phyloP scores from a whole-genome alignment of 108 stramenopile species.

The Skeletonema potamos region DNA sequence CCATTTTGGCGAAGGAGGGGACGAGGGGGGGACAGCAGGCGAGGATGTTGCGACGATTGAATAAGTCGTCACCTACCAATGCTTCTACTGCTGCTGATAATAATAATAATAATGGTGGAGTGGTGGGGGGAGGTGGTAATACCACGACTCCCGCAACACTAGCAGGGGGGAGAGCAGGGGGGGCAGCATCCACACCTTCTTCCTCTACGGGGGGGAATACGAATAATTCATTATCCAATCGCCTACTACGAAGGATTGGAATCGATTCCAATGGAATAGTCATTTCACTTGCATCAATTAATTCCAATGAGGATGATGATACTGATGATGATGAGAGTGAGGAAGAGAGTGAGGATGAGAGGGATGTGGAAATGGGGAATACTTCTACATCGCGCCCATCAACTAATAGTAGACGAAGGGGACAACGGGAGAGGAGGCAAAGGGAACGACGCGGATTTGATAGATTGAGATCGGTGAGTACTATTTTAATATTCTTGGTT shows the following conservation, averaged over 20 bases:
- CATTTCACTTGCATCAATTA: slow-evolving; percentile 1
- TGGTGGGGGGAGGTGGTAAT: slow-evolving; percentile 1
- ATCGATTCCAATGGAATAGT: slow-evolving; percentile 57
- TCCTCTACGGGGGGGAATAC: neutral
- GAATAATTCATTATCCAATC: neutral
- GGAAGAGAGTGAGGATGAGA: neutral
- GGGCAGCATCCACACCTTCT: too few species aligned
- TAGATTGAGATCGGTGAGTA: slow-evolving; percentile 62
- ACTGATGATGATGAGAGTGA: slow-evolving; percentile 34
- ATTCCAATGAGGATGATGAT: slow-evolving; percentile 16
- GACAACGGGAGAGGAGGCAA: slow-evolving; percentile 25
- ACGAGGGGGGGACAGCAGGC: slow-evolving; percentile 40
- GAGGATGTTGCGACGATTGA: slow-evolving; percentile 16
- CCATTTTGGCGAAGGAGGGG: slow-evolving; percentile 60
- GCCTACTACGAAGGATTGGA: slow-evolving; percentile 49
- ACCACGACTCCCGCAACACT: neutral
- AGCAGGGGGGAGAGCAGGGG: slow-evolving; percentile 1
- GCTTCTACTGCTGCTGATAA: neutral
- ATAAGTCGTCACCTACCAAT: neutral
- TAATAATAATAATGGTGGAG: neutral
- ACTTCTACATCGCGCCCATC: neutral
- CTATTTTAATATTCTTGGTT: neutral
- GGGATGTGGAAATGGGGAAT: slow-evolving; percentile 5
- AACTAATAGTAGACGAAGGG: neutral
- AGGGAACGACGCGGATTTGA: slow-evolving; percentile 75